Evolutionary conservation across 208 protist genomes (phyloP).

Genomic region (Acanthamoeba healyi): DNA sequence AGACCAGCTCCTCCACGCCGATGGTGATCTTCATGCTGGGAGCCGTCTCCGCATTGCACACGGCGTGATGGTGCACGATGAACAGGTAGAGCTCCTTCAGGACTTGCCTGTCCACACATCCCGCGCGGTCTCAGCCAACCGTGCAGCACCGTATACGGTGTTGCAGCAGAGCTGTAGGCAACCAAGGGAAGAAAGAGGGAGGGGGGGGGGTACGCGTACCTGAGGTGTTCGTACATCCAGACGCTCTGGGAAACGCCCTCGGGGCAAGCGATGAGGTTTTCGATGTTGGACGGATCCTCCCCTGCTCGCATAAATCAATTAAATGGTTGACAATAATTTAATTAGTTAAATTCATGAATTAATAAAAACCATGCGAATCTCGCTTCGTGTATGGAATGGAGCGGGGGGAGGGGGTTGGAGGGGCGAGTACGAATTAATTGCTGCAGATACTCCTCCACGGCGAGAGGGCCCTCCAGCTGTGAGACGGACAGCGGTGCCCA

Average conservation of each 20-base stretch:
- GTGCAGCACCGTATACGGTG: neutral
- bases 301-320: no score
- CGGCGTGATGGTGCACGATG: constrained; percentile 43
- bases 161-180: neutral
- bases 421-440: constrained; percentile 47
- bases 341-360: no score
- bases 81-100: constrained; percentile 69
- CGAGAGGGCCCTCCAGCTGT: constrained; percentile 59
- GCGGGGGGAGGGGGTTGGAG: neutral
- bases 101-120: constrained; percentile 40
- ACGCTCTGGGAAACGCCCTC: constrained; percentile 37
- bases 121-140: no score
- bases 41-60: constrained; percentile 60
- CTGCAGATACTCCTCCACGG: constrained; percentile 69
- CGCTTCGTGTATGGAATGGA: neutral
- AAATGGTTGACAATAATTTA: neutral
- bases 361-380: neutral
- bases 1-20: constrained; percentile 57
- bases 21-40: constrained; percentile 75
- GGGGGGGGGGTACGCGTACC: neutral
- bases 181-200: neutral
- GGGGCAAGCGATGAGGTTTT: constrained; percentile 18
- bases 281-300: constrained; percentile 33
- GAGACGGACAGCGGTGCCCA: constrained; percentile 1
- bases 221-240: constrained; percentile 72